Conservation (phyloP, 2,329 filamentous ascomycete genomes). For the Diaporthe eres region DNA sequence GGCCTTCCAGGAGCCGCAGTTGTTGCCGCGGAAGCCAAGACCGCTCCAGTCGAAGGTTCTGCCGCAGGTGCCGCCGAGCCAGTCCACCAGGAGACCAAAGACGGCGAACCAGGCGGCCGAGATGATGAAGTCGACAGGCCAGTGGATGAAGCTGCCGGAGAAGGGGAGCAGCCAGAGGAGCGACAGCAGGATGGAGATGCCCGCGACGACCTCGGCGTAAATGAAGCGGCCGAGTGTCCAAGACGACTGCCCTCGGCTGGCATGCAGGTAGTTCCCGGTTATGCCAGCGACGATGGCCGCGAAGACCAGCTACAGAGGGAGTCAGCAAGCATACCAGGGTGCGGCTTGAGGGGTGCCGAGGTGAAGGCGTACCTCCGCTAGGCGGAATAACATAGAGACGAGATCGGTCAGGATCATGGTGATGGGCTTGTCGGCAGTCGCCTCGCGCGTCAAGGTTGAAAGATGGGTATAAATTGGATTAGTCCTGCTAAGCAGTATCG, state of each 20-base stretch:
- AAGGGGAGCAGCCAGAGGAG: constrained; percentile 83
- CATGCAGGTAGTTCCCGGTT: constrained; percentile 73
- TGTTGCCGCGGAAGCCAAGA: constrained; percentile 61
- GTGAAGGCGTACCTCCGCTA: constrained; percentile 55
- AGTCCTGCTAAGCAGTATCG: background rate
- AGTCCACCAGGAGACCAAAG: constrained; percentile 76
- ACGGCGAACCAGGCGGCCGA: constrained; percentile 78
- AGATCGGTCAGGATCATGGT: constrained; percentile 69
- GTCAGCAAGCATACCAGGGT: background rate
- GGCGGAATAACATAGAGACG: constrained; percentile 69
- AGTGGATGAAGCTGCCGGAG: constrained; percentile 75
- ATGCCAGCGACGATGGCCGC: constrained; percentile 80
- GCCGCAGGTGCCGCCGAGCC: constrained; percentile 65
- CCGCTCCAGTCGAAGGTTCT: constrained; percentile 72
- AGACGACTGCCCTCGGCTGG: constrained; percentile 58
- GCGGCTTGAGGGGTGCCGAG: background rate
- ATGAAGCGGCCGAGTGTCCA: constrained; percentile 77
- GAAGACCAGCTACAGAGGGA: constrained; percentile 70
- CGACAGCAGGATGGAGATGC: constrained; percentile 76
- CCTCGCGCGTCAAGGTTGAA: background rate
- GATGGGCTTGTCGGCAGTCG: constrained; percentile 30
- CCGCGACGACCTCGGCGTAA: constrained; percentile 81
- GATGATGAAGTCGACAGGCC: constrained; percentile 78
- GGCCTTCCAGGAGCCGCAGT: constrained; percentile 79
- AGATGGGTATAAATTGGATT: background rate